Percentiles rank a stretch among this genome's conserved stretches.
Evolutionary conservation across 805 yeast genomes (phyloP).

Genomic region (Sugiyamaella marilandica): DNA sequence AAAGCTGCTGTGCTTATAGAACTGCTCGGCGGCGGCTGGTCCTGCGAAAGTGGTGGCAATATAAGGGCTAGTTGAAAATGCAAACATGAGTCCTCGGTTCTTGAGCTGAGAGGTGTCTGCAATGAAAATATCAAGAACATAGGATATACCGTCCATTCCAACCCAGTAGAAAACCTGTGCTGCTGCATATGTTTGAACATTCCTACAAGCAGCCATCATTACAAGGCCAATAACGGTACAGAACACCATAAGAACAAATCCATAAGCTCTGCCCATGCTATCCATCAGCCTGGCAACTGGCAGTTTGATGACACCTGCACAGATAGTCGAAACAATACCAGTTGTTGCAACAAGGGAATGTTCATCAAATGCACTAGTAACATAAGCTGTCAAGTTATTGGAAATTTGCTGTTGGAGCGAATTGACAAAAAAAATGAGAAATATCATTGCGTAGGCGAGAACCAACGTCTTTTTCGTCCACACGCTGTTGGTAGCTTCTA

Average conservation of each 20-base stretch:
- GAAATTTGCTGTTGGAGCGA: conserved; percentile 32
- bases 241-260: conserved; percentile 42
- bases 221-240: conserved; percentile 54
- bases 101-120: conserved; percentile 60
- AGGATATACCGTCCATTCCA: conserved; percentile 56
- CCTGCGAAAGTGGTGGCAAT: conserved; percentile 36
- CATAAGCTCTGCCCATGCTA: conserved; percentile 51
- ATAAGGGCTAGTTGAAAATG: conserved; percentile 30
- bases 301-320: conserved; percentile 32
- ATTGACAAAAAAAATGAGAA: conserved; percentile 34
- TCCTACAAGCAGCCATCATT: conserved; percentile 51
- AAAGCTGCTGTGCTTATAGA: conserved; percentile 38
- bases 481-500: conserved; percentile 31
- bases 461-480: conserved; percentile 31
- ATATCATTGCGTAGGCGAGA: conserved; percentile 33
- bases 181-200: conserved; percentile 50
- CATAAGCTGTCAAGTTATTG: conserved; percentile 25
- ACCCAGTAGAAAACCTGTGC: conserved; percentile 39
- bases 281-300: conserved; percentile 49
- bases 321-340: conserved; percentile 28
- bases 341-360: conserved; percentile 34
- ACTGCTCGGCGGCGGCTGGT: conserved; percentile 31
- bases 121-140: conserved; percentile 44
- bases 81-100: conserved; percentile 34
- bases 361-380: conserved; percentile 23